Conservation (phyloP, 345 rosid species). For the Arabidopsis arenosa region DNA sequence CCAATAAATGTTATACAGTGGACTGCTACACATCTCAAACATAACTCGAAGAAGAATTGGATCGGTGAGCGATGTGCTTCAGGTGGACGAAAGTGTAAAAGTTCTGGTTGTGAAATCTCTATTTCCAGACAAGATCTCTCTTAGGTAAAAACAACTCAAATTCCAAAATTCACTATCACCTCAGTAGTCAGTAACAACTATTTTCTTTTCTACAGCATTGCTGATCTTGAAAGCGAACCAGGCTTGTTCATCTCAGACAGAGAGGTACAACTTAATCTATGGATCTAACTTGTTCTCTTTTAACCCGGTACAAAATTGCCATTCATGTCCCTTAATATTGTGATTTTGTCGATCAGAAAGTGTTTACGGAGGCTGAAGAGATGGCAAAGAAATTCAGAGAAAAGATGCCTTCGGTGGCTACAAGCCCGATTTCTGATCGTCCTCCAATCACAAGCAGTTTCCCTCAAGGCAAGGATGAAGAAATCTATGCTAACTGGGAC, state of each 20-base stretch:
- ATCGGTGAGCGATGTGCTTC: constrained; percentile 67
- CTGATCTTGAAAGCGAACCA: constrained; percentile 88
- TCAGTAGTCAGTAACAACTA: background rate
- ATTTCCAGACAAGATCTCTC: constrained; percentile 80
- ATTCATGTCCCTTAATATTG: background rate
- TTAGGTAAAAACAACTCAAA: constrained; percentile 56
- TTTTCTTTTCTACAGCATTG: constrained; percentile 57
- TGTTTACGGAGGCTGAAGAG: constrained; percentile 80
- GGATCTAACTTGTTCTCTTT: background rate
- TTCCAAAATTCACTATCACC: background rate
- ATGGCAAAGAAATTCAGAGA: constrained; percentile 82
- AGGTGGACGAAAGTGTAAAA: constrained; percentile 73
- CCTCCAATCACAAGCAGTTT: constrained; percentile 46
- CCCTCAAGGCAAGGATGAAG: constrained; percentile 59
- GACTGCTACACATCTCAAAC: constrained; percentile 90
- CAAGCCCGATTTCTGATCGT: constrained; percentile 37
- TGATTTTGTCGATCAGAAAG: constrained; percentile 54
- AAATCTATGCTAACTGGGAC: constrained; percentile 78
- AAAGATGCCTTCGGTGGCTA: constrained; percentile 51
- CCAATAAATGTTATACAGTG: constrained; percentile 51
- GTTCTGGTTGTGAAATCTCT: constrained; percentile 80
- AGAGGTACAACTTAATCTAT: constrained; percentile 56
- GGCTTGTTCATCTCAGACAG: constrained; percentile 75
- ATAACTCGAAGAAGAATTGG: constrained; percentile 59
- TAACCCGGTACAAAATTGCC: background rate